Conservation (phyloP, 257 asterid species). For the Haberlea rhodopensis region DNA sequence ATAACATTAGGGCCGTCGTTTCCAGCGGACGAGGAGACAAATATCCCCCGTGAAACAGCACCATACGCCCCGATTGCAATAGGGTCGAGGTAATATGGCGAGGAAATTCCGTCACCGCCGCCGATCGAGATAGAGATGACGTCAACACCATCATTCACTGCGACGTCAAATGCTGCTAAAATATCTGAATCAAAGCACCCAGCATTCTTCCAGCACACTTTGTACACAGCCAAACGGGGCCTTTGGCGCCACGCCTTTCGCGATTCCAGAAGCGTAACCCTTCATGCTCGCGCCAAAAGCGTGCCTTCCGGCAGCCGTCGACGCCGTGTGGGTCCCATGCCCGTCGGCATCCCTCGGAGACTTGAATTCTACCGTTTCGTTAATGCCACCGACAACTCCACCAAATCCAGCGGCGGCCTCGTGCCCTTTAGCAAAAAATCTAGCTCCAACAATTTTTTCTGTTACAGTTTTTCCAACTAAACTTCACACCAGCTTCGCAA, state of each 20-base stretch:
- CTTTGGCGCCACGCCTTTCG: conserved; percentile 97
- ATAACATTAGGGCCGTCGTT: conserved; percentile 94
- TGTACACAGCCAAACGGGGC: conserved; percentile 85
- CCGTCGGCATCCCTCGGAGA: conserved; percentile 98
- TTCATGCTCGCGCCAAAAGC: conserved; percentile 79
- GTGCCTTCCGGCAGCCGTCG: conserved; percentile 95
- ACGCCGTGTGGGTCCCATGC: conserved; percentile 96
- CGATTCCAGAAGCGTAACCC: conserved; percentile 90
- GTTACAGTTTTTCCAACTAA: conserved; percentile 54
- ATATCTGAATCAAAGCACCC: conserved; percentile 99
- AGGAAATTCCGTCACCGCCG: conserved; percentile 87
- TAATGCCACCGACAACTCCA: conserved; percentile 66
- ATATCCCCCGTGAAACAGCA: conserved; percentile 92
- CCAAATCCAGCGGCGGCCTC: conserved; percentile 74
- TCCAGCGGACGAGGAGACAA: conserved; percentile 92
- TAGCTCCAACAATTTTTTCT: conserved; percentile 78
- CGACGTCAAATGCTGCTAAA: conserved; percentile 89
- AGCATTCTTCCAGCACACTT: conserved; percentile 85
- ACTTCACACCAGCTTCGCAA: conserved; percentile 59
- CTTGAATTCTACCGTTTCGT: conserved; percentile 69
- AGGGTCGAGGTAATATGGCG: conserved; percentile 95
- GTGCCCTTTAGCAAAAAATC: conserved; percentile 81
- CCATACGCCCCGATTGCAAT: conserved; percentile 95
- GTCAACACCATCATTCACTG: conserved; percentile 89
- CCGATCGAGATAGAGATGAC: conserved; percentile 92